Evolutionary conservation across 108 stramenopile genomes (phyloP).

Genomic region (Cyclotella baltica): DNA sequence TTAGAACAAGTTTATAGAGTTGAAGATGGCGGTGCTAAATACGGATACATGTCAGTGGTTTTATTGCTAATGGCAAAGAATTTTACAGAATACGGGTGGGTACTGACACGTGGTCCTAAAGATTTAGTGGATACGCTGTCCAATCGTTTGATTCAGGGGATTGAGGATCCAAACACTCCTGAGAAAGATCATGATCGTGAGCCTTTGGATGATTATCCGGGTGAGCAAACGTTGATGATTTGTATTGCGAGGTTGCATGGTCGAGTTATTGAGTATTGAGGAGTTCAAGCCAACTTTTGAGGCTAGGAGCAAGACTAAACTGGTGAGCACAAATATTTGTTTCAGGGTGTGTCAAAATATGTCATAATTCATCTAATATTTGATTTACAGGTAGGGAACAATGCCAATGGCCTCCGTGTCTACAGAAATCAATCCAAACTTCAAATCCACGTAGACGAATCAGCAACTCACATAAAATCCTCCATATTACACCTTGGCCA

Average conservation of each 20-base stretch:
- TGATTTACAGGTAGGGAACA: too few species aligned
- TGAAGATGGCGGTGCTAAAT: slow-evolving; percentile 47
- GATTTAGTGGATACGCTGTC: slow-evolving; percentile 59
- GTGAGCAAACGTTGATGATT: slow-evolving; percentile 17
- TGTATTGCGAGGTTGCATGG: slow-evolving; percentile 14
- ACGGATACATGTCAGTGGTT: slow-evolving; percentile 45
- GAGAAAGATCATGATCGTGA: slow-evolving; percentile 10
- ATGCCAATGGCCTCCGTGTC: slow-evolving; percentile 60
- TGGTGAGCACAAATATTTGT: too few species aligned
- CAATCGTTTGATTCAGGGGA: slow-evolving; percentile 10
- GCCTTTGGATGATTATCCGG: slow-evolving; percentile 10
- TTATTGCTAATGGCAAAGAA: slow-evolving; percentile 58
- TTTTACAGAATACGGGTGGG: slow-evolving; percentile 83
- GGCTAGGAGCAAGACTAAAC: slow-evolving; percentile 41
- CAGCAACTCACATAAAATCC: slow-evolving; percentile 57
- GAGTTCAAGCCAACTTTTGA: slow-evolving; percentile 50
- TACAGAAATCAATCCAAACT: slow-evolving; percentile 62
- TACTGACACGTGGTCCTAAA: slow-evolving; percentile 67
- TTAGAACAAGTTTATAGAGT: slow-evolving; percentile 33
- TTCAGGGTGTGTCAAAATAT: too few species aligned
- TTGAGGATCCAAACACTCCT: slow-evolving; percentile 10
- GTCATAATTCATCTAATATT: too few species aligned
- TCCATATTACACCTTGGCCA: slow-evolving; percentile 65
- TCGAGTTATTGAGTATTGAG: slow-evolving; percentile 7
- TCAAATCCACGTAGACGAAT: slow-evolving; percentile 69